Conservation (phyloP, 257 asterid genomes). For the Plantago elongata region DNA sequence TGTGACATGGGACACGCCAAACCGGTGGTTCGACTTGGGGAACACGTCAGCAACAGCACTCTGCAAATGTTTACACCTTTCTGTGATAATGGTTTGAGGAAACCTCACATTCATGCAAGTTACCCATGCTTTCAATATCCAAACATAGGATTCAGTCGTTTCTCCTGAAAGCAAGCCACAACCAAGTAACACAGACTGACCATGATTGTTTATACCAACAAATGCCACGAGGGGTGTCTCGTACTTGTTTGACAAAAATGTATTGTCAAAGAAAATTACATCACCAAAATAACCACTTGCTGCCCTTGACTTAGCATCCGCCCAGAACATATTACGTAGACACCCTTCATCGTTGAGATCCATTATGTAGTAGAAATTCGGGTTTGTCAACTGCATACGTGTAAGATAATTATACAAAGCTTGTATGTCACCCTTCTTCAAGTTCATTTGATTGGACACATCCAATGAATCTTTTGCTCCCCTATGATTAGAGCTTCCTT, state of each 20-base stretch:
- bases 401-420: slow-evolving; percentile 64
- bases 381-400: slow-evolving; percentile 70
- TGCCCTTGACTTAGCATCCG: slow-evolving; percentile 59
- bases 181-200: slow-evolving; percentile 68
- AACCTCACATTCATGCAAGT: slow-evolving; percentile 36
- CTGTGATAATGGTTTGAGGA: slow-evolving; percentile 72
- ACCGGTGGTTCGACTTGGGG: slow-evolving; percentile 62
- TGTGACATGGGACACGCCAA: slow-evolving; percentile 59
- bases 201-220: slow-evolving; percentile 80
- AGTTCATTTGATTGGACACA: slow-evolving; percentile 36
- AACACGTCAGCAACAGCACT: slow-evolving; percentile 53
- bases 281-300: slow-evolving; percentile 55
- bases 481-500: slow-evolving; percentile 28
- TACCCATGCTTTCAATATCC: slow-evolving; percentile 68
- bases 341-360: slow-evolving; percentile 62
- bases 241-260: slow-evolving; percentile 60
- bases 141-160: slow-evolving; percentile 45
- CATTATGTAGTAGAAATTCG: slow-evolving; percentile 55
- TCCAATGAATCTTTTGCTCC: slow-evolving; percentile 28
- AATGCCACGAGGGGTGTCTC: slow-evolving; percentile 70
- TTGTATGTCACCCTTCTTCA: slow-evolving; percentile 58
- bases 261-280: slow-evolving; percentile 57
- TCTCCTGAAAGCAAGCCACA: slow-evolving; percentile 77
- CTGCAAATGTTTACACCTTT: slow-evolving; percentile 63
- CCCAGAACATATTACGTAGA: slow-evolving; percentile 65